Evolutionary conservation across 768 basidiomycete genomes (phyloP), one percentile per base, ranked within the genome.

Genomic region (Ramaria sp.): DNA sequence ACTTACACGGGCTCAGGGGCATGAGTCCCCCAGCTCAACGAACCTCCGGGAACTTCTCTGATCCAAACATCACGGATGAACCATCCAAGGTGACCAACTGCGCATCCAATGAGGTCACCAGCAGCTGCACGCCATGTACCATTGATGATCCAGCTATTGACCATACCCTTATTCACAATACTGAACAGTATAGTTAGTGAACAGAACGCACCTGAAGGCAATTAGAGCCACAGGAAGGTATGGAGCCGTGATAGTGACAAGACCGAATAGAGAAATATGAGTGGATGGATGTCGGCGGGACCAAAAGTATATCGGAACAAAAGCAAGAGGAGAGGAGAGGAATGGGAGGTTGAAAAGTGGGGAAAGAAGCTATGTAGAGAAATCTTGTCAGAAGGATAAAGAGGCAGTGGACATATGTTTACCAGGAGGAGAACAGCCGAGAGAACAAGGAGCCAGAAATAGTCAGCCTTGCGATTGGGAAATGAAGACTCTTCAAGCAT

Each of bases 401-500:
- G 48, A 41, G 24, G 24, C 22, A 8, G 24, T 16, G 47, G 28
- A 47, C 7, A 28, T 24, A 37, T n/a, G 72, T 83, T 59, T 61
- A 95, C 92, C 41, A 99, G 79, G 37, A 99, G 81, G 78, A 97
- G 83, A 27, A 79, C 56, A 0, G 90, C 79, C 15, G 90, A 94
- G 51, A 89, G 77, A 47, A 92, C 70, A 25, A 99, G 78, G 9
- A 98, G 75, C 91, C 92, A 97, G 63, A 95, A 85, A 68, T 96
- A 99, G 66, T 98, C 95, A 20, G 94, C 95, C 67, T 77, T 84
- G 52, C 77, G 78, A 61, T 92, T 92, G 38, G 88, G 83, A 66
- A 95, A 99, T 1, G 91, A 91, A 13, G 91, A 94, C 68, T 98
- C 94, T 69, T 99, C 96, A 3, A 99, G 73, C 85, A 97, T 88